Evolutionary conservation across 202 grass and related monocot species (phyloP), one percentile per base, ranked within the genome.

Genomic region (Zoysia matrella): DNA sequence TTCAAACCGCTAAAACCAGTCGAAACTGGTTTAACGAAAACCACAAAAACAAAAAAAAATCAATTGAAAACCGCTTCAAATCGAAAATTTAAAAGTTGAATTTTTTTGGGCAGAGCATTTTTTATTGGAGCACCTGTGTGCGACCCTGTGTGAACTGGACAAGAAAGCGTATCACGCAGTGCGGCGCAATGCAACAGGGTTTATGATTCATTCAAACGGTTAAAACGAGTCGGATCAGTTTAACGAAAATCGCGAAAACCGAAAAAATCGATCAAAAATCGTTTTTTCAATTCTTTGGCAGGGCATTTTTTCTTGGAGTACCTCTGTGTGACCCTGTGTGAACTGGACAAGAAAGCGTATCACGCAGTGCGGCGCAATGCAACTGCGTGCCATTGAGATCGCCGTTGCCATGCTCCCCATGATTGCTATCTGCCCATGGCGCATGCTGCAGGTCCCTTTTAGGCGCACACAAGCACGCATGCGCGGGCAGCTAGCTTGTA

Each of bases 401-500:
- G n/a, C 2, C n/a, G 60, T 55, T 41, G 76, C 15, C 62, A 45
- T 44, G 39, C 40, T 67, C 48, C 36, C 57, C 11, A 78, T 22
- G 62, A 80, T 60, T 80, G 77, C 51, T 50, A 11, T 51, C 64
- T 36, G 43, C 66, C 22, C 48, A 11, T 56, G 42, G 63, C 81
- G 65, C 56, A 52, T 69, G 65, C 47, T 11, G 44, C 62, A 61
- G 42, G 45, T 42, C 60, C 60, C 68, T 75, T 41, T 36, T 55
- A 12, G 42, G 73, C 42, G 39, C 82, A 10, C 65, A 60, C 43
- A 69, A 2, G 43, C 2, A 56, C 67, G 78, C 48, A 45, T 36
- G 78, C 2, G 11, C 47, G 71, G 70, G 14, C 42, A 75, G 76
- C 76, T 36, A 88, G 11, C 76, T 51, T 89, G 76, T 75, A 81